Percentiles rank a stretch among this genome's conserved stretches.
These are phyloP conservation scores for Corallochytrium limacisporum DNA, from an alignment of 78 protist genomes.

Conservation along the genomic window DNA sequence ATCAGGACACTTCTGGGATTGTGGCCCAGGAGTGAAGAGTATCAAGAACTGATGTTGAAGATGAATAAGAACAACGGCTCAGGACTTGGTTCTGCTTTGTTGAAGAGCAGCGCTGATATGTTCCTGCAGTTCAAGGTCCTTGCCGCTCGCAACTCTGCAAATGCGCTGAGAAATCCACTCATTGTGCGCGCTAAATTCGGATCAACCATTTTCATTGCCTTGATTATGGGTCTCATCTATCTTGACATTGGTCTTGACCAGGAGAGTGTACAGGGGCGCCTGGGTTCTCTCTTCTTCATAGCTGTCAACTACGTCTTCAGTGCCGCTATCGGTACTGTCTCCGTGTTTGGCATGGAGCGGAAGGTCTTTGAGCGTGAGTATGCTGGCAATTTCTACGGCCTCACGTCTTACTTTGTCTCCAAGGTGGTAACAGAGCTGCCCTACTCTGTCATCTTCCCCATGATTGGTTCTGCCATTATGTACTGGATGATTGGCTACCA, in stretches of 20 bases:
- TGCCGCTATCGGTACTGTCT: not conserved
- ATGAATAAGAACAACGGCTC: not conserved
- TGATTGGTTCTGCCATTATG: not conserved
- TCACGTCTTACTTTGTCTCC: not conserved
- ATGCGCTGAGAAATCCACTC: not conserved
- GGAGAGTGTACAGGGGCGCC: not conserved
- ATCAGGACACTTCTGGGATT: not conserved
- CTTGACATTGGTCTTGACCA: not conserved
- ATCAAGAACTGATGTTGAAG: too few species aligned
- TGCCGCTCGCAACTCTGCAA: not conserved
- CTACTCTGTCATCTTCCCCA: not conserved
- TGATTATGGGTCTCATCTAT: conserved; percentile 14
- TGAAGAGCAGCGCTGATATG: not conserved
- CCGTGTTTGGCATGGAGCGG: not conserved
- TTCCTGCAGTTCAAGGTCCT: not conserved
- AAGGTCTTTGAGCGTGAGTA: not conserved
- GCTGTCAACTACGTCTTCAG: not conserved
- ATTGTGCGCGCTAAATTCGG: not conserved
- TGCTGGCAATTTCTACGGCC: not conserved
- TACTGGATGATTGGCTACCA: not conserved
- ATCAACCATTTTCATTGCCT: not conserved
- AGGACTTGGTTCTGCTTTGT: not conserved
- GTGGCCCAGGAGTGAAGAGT: not conserved
- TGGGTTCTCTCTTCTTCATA: conserved; percentile 2
- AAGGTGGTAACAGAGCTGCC: not conserved